Evolutionary conservation across 2,329 filamentous ascomycete species (phyloP).

Genomic region (Blastomyces gilchristii): DNA sequence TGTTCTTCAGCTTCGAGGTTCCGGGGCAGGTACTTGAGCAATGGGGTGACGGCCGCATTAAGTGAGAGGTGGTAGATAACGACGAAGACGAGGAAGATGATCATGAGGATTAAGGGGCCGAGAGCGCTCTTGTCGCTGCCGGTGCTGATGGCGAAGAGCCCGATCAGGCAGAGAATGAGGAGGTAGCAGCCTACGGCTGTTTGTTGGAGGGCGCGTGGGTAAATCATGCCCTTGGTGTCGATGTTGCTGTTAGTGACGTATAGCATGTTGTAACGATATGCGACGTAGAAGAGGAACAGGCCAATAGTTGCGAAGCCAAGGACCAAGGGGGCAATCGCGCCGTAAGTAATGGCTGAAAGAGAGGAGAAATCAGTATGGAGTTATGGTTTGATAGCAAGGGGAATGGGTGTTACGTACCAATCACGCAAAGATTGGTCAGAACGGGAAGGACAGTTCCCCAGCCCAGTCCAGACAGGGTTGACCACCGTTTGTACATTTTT

Average conservation of each 20-base stretch:
- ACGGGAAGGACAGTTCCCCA: constrained; percentile 79
- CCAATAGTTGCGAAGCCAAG: constrained; percentile 72
- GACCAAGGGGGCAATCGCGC: constrained; percentile 75
- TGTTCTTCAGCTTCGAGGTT: constrained; percentile 54
- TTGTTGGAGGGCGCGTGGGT: constrained; percentile 78
- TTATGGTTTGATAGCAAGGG: not conserved
- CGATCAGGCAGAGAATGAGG: constrained; percentile 70
- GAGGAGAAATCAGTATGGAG: not conserved
- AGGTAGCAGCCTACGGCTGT: constrained; percentile 77
- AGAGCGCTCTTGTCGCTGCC: constrained; percentile 52
- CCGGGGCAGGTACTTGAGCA: constrained; percentile 69
- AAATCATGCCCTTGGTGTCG: constrained; percentile 80
- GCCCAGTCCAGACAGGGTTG: constrained; percentile 58
- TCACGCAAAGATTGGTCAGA: constrained; percentile 70
- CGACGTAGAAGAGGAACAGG: constrained; percentile 70
- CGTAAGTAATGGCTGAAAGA: constrained; percentile 63
- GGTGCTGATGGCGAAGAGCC: constrained; percentile 63
- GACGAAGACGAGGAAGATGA: constrained; percentile 65
- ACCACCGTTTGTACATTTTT: constrained; percentile 69
- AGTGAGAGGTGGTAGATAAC: constrained; percentile 63
- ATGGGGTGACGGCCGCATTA: constrained; percentile 61
- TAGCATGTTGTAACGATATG: constrained; percentile 82
- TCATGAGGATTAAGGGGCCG: constrained; percentile 64
- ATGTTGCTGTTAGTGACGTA: constrained; percentile 74
- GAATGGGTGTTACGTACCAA: constrained; percentile 47